phyloP scores from a whole-genome alignment of 768 basidiomycete genomes.

The Hydnum rufescens region DNA sequence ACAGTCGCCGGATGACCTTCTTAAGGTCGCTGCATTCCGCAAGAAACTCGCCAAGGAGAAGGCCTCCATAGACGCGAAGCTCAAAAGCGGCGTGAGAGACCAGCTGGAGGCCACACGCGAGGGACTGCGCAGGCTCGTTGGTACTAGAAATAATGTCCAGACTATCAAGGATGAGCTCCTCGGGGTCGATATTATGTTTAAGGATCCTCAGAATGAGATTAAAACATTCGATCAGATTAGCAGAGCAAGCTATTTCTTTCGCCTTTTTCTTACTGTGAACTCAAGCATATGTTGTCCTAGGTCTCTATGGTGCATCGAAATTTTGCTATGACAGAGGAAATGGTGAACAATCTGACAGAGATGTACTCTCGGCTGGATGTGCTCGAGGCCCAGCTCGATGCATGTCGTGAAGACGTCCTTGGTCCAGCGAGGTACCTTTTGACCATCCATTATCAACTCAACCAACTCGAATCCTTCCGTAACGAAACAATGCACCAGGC shows the following conservation, averaged over 20 bases:
- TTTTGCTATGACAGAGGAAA: conserved; percentile 86
- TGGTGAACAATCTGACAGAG: conserved; percentile 82
- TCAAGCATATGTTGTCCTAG: conserved; percentile 22
- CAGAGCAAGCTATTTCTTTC: conserved; percentile 25
- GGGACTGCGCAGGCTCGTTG: conserved; percentile 62
- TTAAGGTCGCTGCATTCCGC: conserved; percentile 69
- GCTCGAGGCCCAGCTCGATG: conserved; percentile 56
- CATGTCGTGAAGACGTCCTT: conserved; percentile 55
- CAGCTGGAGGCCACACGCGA: conserved; percentile 82
- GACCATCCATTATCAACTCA: conserved; percentile 76
- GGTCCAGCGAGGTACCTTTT: conserved; percentile 82
- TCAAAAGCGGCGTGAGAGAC: conserved; percentile 80
- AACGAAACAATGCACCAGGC: conserved; percentile 93
- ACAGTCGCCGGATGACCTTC: conserved; percentile 82
- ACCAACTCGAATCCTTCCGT: conserved; percentile 79
- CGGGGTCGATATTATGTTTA: conserved; percentile 52
- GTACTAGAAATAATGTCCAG: conserved; percentile 60
- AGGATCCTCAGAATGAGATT: conserved; percentile 55
- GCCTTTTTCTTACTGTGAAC: neutral
- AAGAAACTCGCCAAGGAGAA: conserved; percentile 96
- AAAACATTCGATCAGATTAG: conserved; percentile 91
- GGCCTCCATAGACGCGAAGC: conserved; percentile 74
- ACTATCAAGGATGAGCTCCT: conserved; percentile 73
- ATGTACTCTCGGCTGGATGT: conserved; percentile 73
- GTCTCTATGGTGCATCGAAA: conserved; percentile 92